Evolutionary conservation across 2,329 filamentous ascomycete species (phyloP).

Genomic region (Lasiodiplodia citricola): DNA sequence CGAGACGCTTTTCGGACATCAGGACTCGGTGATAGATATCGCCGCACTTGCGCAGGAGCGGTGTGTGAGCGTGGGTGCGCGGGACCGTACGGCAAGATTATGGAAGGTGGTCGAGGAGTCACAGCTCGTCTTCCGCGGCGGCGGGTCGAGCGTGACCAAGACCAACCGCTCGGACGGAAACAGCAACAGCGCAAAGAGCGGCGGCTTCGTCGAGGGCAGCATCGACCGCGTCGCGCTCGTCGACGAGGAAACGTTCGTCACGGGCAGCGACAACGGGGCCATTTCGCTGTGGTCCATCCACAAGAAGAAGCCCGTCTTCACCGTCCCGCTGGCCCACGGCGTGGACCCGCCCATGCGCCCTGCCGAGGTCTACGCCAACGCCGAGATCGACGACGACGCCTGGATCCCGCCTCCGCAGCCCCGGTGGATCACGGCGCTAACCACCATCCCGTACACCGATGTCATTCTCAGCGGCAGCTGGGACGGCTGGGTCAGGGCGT

Average conservation of each 20-base stretch:
- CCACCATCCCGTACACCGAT: constrained; percentile 87
- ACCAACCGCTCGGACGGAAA: constrained; percentile 44
- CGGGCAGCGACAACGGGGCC: constrained; percentile 88
- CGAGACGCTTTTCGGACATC: constrained; percentile 95
- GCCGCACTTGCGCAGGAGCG: constrained; percentile 79
- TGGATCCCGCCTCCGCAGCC: constrained; percentile 61
- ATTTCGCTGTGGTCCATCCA: constrained; percentile 86
- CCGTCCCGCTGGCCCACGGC: constrained; percentile 81
- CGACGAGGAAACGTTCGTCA: constrained; percentile 87
- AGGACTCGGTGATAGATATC: constrained; percentile 86
- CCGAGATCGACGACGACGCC: constrained; percentile 58
- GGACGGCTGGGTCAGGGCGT: constrained; percentile 86
- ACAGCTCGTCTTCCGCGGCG: constrained; percentile 92
- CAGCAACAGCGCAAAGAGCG: constrained; percentile 33
- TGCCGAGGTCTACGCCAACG: constrained; percentile 75
- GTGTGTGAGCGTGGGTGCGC: constrained; percentile 86
- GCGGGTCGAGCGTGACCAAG: constrained; percentile 55
- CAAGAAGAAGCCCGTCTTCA: constrained; percentile 93
- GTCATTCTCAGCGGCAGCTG: constrained; percentile 90
- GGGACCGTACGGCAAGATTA: constrained; percentile 87
- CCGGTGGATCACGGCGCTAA: constrained; percentile 87
- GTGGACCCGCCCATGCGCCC: constrained; percentile 73
- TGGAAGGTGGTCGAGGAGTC: constrained; percentile 98
- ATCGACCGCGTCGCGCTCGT: constrained; percentile 93
- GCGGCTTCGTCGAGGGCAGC: constrained; percentile 72